Percentiles rank a stretch among this genome's conserved stretches.
Evolutionary conservation across 2,329 filamentous ascomycete genomes (phyloP).

Genomic region (Calonectria pseudoturangicola): DNA sequence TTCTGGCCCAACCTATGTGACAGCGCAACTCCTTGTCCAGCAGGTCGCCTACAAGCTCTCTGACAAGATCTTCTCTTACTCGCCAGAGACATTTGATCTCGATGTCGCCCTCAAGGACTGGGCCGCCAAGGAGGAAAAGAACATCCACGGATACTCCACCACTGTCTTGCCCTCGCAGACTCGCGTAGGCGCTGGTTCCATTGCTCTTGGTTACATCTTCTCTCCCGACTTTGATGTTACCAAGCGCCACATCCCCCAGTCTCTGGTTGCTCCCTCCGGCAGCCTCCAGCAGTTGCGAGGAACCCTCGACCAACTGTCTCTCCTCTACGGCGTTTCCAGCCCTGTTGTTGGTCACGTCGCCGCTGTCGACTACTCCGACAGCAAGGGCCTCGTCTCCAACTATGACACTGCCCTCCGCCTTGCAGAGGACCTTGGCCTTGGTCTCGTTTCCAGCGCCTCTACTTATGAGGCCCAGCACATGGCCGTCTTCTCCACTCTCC

Average conservation of each 20-base stretch:
- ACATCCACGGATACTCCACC: conserved; percentile 88
- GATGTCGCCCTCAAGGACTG: conserved; percentile 89
- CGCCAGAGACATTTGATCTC: conserved; percentile 93
- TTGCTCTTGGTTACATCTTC: conserved; percentile 97
- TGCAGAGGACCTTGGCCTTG: conserved; percentile 92
- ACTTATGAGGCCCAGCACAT: conserved; percentile 97
- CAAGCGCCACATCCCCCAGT: conserved; percentile 94
- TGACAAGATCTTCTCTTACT: conserved; percentile 98
- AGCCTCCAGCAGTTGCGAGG: conserved; percentile 87
- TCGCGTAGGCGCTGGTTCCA: conserved; percentile 89
- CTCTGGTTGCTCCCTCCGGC: conserved; percentile 89
- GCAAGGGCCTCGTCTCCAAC: conserved; percentile 86
- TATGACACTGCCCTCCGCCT: conserved; percentile 87
- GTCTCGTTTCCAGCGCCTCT: conserved; percentile 88
- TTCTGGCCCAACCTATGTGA: conserved; percentile 92
- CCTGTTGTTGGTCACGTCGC: conserved; percentile 95
- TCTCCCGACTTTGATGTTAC: conserved; percentile 95
- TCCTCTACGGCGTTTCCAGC: conserved; percentile 93
- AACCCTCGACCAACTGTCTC: conserved; percentile 92
- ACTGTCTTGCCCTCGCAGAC: conserved; percentile 89
- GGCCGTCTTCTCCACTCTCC: conserved; percentile 88
- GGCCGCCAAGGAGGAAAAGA: conserved; percentile 81
- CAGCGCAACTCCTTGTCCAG: conserved; percentile 94
- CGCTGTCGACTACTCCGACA: conserved; percentile 86
- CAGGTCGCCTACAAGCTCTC: conserved; percentile 96